A percentile compares a stretch with the other conserved stretches of the same genome.
Evolutionary conservation across 495 filamentous ascomycete species (phyloP).

Genomic region (Trichoderma virens): DNA sequence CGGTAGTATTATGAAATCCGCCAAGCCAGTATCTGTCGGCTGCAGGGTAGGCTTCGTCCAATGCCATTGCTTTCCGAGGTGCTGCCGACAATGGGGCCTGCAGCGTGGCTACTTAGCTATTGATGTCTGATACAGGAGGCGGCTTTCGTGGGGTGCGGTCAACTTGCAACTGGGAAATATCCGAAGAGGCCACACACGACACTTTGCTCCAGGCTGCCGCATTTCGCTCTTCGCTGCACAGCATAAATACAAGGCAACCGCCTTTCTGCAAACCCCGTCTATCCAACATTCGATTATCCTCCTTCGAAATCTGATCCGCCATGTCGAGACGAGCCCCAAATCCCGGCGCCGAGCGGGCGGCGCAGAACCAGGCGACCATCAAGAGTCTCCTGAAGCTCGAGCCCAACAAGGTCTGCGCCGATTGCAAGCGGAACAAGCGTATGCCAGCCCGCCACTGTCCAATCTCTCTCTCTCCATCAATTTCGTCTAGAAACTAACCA

Average conservation of each 20-base stretch:
- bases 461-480: background rate
- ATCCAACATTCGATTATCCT: background rate
- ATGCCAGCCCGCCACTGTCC: constrained; percentile 23
- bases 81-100: no score
- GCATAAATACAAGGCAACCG: background rate
- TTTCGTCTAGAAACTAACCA: background rate
- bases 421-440: constrained; percentile 99
- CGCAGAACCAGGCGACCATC: constrained; percentile 82
- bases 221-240: background rate
- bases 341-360: constrained; percentile 71
- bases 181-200: background rate
- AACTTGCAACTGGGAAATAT: background rate
- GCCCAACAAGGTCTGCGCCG: constrained; percentile 89
- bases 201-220: background rate
- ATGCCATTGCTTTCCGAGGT: background rate
- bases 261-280: background rate
- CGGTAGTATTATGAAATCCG: background rate
- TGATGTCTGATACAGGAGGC: constrained; percentile 9
- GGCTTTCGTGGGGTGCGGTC: constrained; percentile 7
- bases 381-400: constrained; percentile 90
- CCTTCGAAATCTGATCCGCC: constrained; percentile 13
- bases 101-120: no score
- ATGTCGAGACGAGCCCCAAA: constrained; percentile 89
- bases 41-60: background rate
- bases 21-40: background rate